These are phyloP conservation scores for Fraxinus latifolia DNA, from an alignment of 305 asterid species.

Conservation along the genomic window DNA sequence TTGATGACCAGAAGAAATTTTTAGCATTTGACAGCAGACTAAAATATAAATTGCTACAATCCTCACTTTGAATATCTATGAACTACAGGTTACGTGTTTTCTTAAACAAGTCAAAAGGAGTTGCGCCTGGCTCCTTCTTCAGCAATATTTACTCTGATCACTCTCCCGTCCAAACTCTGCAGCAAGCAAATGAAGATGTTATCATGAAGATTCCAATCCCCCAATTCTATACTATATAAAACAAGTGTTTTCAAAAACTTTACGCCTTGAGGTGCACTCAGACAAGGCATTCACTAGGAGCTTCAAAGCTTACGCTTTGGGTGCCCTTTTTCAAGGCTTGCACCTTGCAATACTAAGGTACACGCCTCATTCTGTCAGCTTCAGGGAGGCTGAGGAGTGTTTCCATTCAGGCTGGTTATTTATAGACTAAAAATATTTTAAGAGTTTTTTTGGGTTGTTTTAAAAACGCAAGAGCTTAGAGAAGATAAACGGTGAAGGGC, in stretches of 20 bases:
- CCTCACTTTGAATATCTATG: slow-evolving; percentile 23
- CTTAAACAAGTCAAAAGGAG: slow-evolving; percentile 31
- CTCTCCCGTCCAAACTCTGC: slow-evolving; percentile 82
- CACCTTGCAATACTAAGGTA: neutral
- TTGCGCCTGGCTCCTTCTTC: slow-evolving; percentile 59
- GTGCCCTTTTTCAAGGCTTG: neutral
- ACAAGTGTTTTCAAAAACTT: neutral
- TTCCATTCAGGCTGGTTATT: neutral
- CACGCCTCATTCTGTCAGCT: neutral
- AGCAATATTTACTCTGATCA: slow-evolving; percentile 70
- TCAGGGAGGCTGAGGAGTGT: neutral
- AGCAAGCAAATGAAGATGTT: slow-evolving; percentile 16
- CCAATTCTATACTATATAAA: neutral
- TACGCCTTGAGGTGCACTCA: neutral
- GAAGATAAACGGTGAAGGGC: neutral
- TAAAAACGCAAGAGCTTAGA: neutral
- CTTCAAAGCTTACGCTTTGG: neutral
- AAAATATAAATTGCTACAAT: slow-evolving; percentile 8
- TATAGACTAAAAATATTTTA: neutral
- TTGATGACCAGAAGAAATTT: slow-evolving; percentile 7
- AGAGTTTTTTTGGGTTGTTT: neutral
- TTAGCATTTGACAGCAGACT: slow-evolving; percentile 3
- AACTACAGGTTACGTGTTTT: neutral
- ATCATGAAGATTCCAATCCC: neutral
- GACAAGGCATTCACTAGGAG: neutral